Base-by-base conservation (phyloP, 169 alveolate species). In the Perkinsus chesapeaki region DNA sequence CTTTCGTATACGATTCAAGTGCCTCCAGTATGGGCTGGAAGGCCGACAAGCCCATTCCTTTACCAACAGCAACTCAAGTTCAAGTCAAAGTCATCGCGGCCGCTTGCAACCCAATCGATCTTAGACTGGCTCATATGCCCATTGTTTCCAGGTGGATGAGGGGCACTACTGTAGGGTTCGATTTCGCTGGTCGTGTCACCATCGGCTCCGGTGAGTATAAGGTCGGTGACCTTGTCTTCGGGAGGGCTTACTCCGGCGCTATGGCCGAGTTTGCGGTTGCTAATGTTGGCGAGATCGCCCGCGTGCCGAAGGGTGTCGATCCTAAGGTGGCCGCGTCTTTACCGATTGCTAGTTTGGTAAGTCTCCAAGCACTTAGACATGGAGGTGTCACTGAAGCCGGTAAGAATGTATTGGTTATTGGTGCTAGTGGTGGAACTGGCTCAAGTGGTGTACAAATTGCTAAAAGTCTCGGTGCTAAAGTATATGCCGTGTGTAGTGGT, bases 351-450 rank as follows among this genome's bases (percentile, higher is more conserved):
- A 43, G 60, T 16, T 16, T 43, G 60, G 60, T 43, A 5, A 43
- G 60, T 16, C 16, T 43, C 23, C 60, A 43, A 16, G 60, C 60
- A 5, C 60, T 43, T 16, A 43, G 60, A 43, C 60, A 43, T 16
- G 60, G 60, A 9, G 60, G 60, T 43, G 60, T 43, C 16, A 43
- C 60, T 43, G 60, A 43, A 27, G 91, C 91, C 27, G 91, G 27
- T 19, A 27, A 90, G 39, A 90, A 38, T 3, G 39, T 90, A 31
- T 39, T 90, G 47, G 39, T 90, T 0, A 20, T 38, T 36, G 92
- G 92, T 31, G 92, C 34, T 3, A 34, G 47, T 39, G 92, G 92
- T 39, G 92, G 92, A 1, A 90, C 92, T 12, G 92, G 92, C 39
- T 36, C 92, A 5, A 39, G 47, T 31, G 92, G 47, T 39, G 92